These are phyloP conservation scores for Fusarium pseudoanthophilum DNA, from an alignment of 2,329 filamentous ascomycete genomes.

Conservation along the genomic window DNA sequence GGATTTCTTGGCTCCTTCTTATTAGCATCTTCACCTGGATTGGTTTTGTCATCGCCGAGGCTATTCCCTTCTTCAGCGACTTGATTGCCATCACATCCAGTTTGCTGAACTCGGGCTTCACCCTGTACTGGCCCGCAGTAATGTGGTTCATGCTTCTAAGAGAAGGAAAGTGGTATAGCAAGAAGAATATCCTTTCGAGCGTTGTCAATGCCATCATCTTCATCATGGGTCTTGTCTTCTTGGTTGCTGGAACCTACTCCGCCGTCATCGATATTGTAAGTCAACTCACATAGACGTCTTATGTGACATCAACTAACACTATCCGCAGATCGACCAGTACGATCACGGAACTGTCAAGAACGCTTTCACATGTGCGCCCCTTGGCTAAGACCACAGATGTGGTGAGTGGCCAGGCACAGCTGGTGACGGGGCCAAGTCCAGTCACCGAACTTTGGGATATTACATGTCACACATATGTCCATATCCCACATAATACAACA, in stretches of 20 bases:
- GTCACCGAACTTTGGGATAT: conserved; percentile 19
- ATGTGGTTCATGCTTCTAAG: conserved; percentile 53
- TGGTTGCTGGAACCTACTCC: conserved; percentile 33
- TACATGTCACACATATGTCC: conserved; percentile 32
- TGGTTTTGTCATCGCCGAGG: conserved; percentile 65
- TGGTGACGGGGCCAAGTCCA: neutral
- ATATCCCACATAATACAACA: conserved; percentile 36
- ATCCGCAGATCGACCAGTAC: conserved; percentile 28
- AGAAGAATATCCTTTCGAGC: conserved; percentile 23
- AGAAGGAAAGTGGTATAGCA: conserved; percentile 39
- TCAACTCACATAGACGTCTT: rapidly evolving
- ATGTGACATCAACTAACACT: neutral
- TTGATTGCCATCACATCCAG: conserved; percentile 64
- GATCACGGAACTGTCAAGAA: conserved; percentile 27
- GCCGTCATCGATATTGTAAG: conserved; percentile 31
- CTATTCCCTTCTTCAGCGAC: conserved; percentile 77
- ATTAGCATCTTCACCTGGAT: conserved; percentile 62
- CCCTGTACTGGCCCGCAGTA: conserved; percentile 53
- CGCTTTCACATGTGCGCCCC: conserved; percentile 23
- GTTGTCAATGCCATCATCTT: conserved; percentile 34
- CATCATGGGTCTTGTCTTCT: conserved; percentile 27
- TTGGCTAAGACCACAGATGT: conserved; percentile 1
- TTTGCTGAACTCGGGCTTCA: conserved; percentile 56
- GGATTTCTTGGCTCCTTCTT: conserved; percentile 66
- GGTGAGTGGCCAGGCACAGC: neutral